phyloP scores from a whole-genome alignment of 805 yeast genomes.

The Candida ponderosae region DNA sequence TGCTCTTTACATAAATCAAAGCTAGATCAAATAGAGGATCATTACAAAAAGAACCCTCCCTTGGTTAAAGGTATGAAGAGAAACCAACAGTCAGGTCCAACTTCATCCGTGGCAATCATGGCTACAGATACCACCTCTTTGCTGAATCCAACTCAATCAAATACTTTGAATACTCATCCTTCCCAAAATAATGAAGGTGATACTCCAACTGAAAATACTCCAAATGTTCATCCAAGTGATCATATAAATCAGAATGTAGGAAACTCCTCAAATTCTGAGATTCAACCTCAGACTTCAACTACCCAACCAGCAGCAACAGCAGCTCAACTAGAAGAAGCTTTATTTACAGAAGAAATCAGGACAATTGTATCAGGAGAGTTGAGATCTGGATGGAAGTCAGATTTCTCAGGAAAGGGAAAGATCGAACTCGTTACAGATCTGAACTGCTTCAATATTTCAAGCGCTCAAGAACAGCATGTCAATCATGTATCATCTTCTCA shows the following conservation, averaged over 20 bases:
- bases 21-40: constrained; percentile 36
- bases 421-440: constrained; percentile 75
- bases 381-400: constrained; percentile 93
- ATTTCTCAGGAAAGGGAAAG: constrained; percentile 68
- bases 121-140: constrained; percentile 16
- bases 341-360: constrained; percentile 67
- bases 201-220: background rate
- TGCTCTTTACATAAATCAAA: constrained; percentile 53
- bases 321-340: constrained; percentile 22
- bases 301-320: constrained; percentile 22
- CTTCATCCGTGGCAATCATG: constrained; percentile 23
- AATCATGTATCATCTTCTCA: constrained; percentile 35
- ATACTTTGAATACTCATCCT: constrained; percentile 2
- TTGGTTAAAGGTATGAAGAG: constrained; percentile 20
- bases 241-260: constrained; percentile 24
- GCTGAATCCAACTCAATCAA: constrained; percentile 12
- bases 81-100: constrained; percentile 31
- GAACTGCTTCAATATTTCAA: constrained; percentile 47
- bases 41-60: constrained; percentile 21
- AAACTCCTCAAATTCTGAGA: too few relatives aligned
- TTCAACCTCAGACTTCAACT: constrained; percentile 8
- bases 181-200: background rate
- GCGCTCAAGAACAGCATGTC: constrained; percentile 40
- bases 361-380: constrained; percentile 73
- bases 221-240: constrained; percentile 21